Base-by-base conservation (phyloP, 306 rosid species). In the Quillaja saponaria region DNA sequence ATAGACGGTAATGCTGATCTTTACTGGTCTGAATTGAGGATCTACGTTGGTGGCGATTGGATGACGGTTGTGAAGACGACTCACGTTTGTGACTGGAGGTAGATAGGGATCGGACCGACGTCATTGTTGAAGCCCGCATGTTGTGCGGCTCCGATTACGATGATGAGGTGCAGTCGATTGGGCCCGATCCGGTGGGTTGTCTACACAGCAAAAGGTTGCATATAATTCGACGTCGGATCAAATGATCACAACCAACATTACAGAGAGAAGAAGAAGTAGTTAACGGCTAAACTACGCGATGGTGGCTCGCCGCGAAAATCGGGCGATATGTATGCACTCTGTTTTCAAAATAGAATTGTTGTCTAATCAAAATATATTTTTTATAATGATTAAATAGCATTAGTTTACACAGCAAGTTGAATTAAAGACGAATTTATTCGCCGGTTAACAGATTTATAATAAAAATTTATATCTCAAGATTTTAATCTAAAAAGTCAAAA, bases 221-320 rank as follows among this genome's bases (percentile, higher is more conserved):
- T 48, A 5, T 16, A 31, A 55, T 25, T n/a, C 10, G 13, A 13
- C 37, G 72, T n/a, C n/a, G n/a, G n/a, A 66, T 52, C 34, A 34
- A 45, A 55, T n/a, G 37, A 34, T 56, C 64, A 34, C 20, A 11
- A 39, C 4, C 6, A 35, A 8, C 13, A 39, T 6, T 4, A 9
- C 38, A 10, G 34, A 21, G 21, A n/a, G 33, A 25, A 14, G 7
- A 7, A 14, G 7, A n/a, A 16, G 49, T 8, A 16, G 1, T 6
- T 46, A 19, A 48, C 18, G 44, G 45, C 67, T 2, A 34, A 34
- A 11, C 10, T 11, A 37, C 6, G 4, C 56, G 48, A 31, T 53
- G 58, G 65, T 37, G 58, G 19, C 65, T 57, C 31, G 40, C 46
- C 74, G 67, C 45, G 67, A 68, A 68, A 34, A 58, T 58, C 38